phyloP scores from a whole-genome alignment of 768 basidiomycete species.

The Hygrophorus pudorinus region DNA sequence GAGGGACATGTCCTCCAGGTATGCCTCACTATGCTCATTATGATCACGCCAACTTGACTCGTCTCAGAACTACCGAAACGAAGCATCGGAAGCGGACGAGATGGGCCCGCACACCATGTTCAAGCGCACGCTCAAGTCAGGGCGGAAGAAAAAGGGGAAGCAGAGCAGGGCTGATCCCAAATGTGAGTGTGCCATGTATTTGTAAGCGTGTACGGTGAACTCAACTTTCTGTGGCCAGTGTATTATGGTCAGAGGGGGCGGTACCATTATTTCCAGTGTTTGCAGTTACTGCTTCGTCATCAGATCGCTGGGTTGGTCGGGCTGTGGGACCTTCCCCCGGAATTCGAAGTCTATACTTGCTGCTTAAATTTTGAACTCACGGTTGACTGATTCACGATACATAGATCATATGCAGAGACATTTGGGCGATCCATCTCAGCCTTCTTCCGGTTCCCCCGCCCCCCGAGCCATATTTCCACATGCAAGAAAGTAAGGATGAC shows the following conservation, averaged over 20 bases:
- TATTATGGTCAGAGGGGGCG: constrained; percentile 75
- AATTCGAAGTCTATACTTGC: constrained; percentile 55
- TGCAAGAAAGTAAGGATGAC: constrained; percentile 21
- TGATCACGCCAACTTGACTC: background rate
- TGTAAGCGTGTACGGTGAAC: background rate
- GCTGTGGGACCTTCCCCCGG: constrained; percentile 64
- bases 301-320: constrained; percentile 54
- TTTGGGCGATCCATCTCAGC: constrained; percentile 72
- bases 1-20: constrained; percentile 92
- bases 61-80: constrained; percentile 72
- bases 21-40: constrained; percentile 10
- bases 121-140: constrained; percentile 57
- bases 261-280: constrained; percentile 74
- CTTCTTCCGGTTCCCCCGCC: constrained; percentile 50
- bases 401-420: constrained; percentile 64
- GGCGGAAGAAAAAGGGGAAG: constrained; percentile 39
- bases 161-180: constrained; percentile 48
- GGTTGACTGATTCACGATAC: background rate
- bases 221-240: constrained; percentile 35
- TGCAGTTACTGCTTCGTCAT: constrained; percentile 72
- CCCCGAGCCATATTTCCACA: constrained; percentile 46
- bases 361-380: constrained; percentile 3
- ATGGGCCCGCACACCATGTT: constrained; percentile 50
- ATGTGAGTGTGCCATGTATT: constrained; percentile 24
- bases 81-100: constrained; percentile 56